Evolutionary conservation across 1,139 yeast genomes (phyloP), one percentile per base, ranked within the genome.

Genomic region (Yarrowia galli): DNA sequence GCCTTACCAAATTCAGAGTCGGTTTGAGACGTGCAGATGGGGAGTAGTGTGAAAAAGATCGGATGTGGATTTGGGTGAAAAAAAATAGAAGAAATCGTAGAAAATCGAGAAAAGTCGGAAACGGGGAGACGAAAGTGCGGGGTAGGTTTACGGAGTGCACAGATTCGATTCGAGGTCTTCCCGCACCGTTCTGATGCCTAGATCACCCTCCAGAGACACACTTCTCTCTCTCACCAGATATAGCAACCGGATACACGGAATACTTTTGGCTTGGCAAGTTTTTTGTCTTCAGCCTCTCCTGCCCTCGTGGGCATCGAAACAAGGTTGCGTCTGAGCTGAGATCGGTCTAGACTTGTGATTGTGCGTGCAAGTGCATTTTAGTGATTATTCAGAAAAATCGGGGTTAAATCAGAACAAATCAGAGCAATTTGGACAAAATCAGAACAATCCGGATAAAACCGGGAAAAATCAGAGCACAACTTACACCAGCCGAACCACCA

Each of bases 1-100:
- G 46, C 61, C 61, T 54, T 54, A n/a, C 61, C 61, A 48, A 54
- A 54, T 54, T 13, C 46, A 54, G 61, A 40, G 36, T 13, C 38
- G 22, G 36, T 15, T 22, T 54, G 61, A 54, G 25, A 54, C 45
- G n/a, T 36, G 51, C 28, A 20, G 35, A 28, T 22, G 6, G 10
- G 7, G 28, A 16, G 49, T 3, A 15, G 20, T 23, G 45, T 5
- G 18, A 36, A 36, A 38, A 53, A 18, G 10, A 28, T 2, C 5
- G 43, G 20, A 40, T n/a, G n/a, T n/a, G n/a, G n/a, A 40, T 5
- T 28, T 28, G 3, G 18, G 1, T n/a, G 43, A 1, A 40, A 40
- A n/a, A 1, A 6, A 16, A 15, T 3, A 15, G 16, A n/a, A 22
- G 8, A 53, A 22, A 1, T 3, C 3, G 9, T 5, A 13, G 16